phyloP scores from a whole-genome alignment of 78 protist species.

The slime mould (Dictyostelium discoideum) region DNA sequence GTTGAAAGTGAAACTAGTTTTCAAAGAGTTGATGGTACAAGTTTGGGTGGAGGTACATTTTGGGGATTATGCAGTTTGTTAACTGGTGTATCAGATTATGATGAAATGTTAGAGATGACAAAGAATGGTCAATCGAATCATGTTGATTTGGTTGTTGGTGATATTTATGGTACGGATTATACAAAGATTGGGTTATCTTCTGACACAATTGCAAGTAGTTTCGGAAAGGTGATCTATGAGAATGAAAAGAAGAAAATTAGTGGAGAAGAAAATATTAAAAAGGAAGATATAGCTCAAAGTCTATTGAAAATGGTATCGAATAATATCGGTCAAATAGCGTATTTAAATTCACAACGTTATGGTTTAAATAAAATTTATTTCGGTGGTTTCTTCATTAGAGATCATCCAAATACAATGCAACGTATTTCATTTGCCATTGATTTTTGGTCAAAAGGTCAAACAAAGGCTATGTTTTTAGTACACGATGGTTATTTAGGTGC shows the following conservation, averaged over 20 bases:
- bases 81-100: constrained; percentile 84
- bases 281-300: constrained; percentile 77
- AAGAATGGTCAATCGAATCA: constrained; percentile 60
- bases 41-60: constrained; percentile 97
- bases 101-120: constrained; percentile 81
- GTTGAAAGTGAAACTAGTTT: constrained; percentile 82
- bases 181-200: constrained; percentile 74
- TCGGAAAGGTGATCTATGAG: constrained; percentile 68
- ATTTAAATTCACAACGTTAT: constrained; percentile 80
- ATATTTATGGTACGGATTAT: constrained; percentile 96
- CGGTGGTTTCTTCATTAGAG: constrained; percentile 91
- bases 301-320: constrained; percentile 91
- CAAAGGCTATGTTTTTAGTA: constrained; percentile 84
- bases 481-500: constrained; percentile 95
- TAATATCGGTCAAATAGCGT: constrained; percentile 94
- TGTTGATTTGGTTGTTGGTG: constrained; percentile 97
- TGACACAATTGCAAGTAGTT: constrained; percentile 87
- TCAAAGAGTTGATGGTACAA: constrained; percentile 94
- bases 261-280: background rate
- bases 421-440: constrained; percentile 81
- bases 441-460: constrained; percentile 90
- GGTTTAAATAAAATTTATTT: constrained; percentile 82
- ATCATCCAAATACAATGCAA: constrained; percentile 81
- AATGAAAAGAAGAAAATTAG: background rate
- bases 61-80: constrained; percentile 92